phyloP scores from a whole-genome alignment of 2,329 filamentous ascomycete species.

The Diaporthe citri region DNA sequence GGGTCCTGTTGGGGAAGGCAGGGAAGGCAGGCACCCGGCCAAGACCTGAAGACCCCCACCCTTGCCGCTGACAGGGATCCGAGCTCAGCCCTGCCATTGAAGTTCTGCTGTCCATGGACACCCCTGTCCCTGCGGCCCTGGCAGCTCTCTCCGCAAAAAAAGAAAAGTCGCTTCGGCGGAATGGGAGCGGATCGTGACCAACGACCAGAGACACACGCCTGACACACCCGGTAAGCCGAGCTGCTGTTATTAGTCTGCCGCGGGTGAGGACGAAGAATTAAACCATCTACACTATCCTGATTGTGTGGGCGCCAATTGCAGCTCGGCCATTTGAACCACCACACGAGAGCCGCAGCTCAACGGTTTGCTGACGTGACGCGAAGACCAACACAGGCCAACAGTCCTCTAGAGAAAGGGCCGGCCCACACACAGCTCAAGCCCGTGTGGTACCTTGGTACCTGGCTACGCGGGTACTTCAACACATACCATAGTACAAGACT shows the following conservation, averaged over 20 bases:
- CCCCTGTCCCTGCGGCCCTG: conserved; percentile 19
- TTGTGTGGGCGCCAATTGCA: conserved; percentile 13
- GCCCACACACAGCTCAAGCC: neutral
- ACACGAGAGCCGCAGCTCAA: conserved; percentile 5
- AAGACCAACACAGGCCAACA: neutral
- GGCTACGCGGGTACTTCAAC: neutral
- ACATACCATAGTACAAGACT: neutral
- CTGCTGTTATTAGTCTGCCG: neutral
- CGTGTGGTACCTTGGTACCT: neutral
- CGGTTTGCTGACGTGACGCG: neutral
- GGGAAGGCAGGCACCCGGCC: conserved; percentile 6
- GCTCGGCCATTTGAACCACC: conserved; percentile 7
- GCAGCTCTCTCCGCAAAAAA: conserved; percentile 22
- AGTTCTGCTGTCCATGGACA: neutral
- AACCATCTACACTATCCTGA: neutral
- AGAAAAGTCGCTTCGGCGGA: conserved; percentile 2
- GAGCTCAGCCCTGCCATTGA: conserved; percentile 30
- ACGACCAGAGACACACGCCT: neutral
- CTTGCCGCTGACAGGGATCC: conserved; percentile 27
- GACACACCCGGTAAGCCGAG: conserved; percentile 8
- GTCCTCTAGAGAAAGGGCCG: neutral
- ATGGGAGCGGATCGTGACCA: conserved; percentile 13
- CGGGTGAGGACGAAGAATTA: neutral
- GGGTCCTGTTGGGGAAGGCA: conserved; percentile 32
- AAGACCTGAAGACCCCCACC: conserved; percentile 26